Percentiles rank a stretch among this genome's conserved stretches.
Conservation (phyloP, 352 stramenopile species). For the Phytophthora sp. region DNA sequence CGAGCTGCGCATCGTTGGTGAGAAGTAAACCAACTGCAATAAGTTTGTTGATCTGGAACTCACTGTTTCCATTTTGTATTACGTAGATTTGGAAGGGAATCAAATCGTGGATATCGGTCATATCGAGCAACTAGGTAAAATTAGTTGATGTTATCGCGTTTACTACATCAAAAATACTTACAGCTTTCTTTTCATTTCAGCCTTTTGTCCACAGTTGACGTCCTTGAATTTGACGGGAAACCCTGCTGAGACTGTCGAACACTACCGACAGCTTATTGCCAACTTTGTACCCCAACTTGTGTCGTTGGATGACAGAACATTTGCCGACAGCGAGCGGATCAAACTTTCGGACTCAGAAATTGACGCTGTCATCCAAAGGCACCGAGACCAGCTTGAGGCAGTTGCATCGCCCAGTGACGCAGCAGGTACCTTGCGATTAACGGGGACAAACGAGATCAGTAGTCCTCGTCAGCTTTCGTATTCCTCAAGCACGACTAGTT, state of each 20-base stretch:
- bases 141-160: not conserved
- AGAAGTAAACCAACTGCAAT: not conserved
- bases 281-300: constrained; percentile 78
- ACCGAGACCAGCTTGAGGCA: constrained; percentile 22
- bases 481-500: constrained; percentile 33
- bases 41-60: not conserved
- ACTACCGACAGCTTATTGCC: constrained; percentile 71
- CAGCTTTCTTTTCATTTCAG: constrained; percentile 29
- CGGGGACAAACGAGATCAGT: constrained; percentile 15
- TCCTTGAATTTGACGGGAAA: constrained; percentile 71
- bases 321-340: constrained; percentile 44
- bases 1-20: constrained; percentile 77
- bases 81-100: constrained; percentile 76
- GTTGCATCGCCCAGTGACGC: not conserved
- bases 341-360: constrained; percentile 61
- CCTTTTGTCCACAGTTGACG: constrained; percentile 71
- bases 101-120: constrained; percentile 71
- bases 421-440: not conserved
- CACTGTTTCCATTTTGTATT: not conserved
- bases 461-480: constrained; percentile 39
- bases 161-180: not conserved
- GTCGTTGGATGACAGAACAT: constrained; percentile 55
- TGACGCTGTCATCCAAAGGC: constrained; percentile 48
- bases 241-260: constrained; percentile 55
- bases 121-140: constrained; percentile 77